Conservation (phyloP, 2,329 filamentous ascomycete species). For the Ophiocordyceps unilateralis region DNA sequence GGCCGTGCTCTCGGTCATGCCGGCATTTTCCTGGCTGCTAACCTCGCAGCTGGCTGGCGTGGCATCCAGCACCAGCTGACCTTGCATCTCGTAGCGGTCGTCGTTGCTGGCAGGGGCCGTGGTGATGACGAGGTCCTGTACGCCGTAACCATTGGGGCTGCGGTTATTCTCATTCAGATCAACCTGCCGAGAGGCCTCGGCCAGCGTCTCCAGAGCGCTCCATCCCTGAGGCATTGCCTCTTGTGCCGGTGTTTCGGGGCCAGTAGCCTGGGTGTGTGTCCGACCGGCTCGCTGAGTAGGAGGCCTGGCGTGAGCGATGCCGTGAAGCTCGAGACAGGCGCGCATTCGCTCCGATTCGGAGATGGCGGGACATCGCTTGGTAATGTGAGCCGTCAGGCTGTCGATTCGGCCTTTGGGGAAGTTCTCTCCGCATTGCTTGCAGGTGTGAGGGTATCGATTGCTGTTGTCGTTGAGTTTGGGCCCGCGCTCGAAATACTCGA, state of each 20-base stretch:
- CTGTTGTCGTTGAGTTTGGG: conserved; percentile 75
- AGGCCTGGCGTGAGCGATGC: conserved; percentile 37
- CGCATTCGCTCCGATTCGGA: conserved; percentile 58
- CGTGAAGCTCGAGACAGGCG: conserved; percentile 55
- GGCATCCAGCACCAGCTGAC: conserved; percentile 41
- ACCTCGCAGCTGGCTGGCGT: conserved; percentile 31
- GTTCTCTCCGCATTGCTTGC: conserved; percentile 72
- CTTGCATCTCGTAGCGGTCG: conserved; percentile 35
- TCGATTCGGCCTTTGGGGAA: conserved; percentile 85
- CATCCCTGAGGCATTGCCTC: conserved; percentile 39
- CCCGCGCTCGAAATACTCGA: conserved; percentile 77
- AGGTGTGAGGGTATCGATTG: conserved; percentile 84
- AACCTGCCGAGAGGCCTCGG: conserved; percentile 72
- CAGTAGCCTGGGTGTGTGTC: conserved; percentile 11
- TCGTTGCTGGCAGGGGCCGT: too few species aligned
- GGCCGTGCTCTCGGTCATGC: not conserved
- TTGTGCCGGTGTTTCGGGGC: conserved; percentile 9
- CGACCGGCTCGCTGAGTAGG: conserved; percentile 14
- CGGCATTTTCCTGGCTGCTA: conserved; percentile 10
- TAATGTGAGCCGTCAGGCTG: conserved; percentile 62
- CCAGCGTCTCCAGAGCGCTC: conserved; percentile 71
- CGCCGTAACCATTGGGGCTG: conserved; percentile 21
- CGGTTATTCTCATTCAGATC: conserved; percentile 46
- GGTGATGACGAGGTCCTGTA: conserved; percentile 10
- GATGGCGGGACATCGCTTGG: conserved; percentile 73